A percentile compares a stretch with the other conserved stretches of the same genome.
phyloP scores from a whole-genome alignment of 257 asterid genomes.

The Phtheirospermum japonicum region DNA sequence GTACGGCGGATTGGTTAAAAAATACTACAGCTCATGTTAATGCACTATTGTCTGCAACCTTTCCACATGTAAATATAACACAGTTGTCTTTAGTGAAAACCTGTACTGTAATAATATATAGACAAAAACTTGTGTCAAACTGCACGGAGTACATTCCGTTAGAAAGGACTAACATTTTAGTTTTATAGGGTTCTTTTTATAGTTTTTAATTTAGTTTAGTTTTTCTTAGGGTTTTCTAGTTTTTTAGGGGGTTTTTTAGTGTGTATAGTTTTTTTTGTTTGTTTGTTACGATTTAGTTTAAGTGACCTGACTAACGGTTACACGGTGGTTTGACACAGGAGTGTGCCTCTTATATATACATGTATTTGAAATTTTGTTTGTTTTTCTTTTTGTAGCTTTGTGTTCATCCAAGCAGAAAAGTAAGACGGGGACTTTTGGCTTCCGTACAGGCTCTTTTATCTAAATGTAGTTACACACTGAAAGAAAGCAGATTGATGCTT shows the following conservation, averaged over 20 bases:
- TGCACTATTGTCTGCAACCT: conserved; percentile 75
- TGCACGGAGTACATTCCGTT: not conserved
- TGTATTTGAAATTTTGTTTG: conserved; percentile 5
- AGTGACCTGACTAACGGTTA: not conserved
- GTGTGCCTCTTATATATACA: not conserved
- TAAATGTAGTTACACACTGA: conserved; percentile 63
- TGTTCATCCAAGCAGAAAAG: conserved; percentile 74
- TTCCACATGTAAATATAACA: conserved; percentile 68
- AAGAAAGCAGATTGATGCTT: conserved; percentile 80
- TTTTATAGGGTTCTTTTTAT: no score
- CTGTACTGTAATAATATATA: not conserved
- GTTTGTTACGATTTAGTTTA: not conserved
- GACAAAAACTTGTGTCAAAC: no score
- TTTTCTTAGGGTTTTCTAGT: no score
- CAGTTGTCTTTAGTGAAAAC: conserved; percentile 20
- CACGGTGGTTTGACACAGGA: not conserved
- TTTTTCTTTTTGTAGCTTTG: conserved; percentile 57
- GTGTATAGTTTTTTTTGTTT: no score
- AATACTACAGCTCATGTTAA: conserved; percentile 65
- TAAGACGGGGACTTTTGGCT: conserved; percentile 62
- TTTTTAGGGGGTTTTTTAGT: no score
- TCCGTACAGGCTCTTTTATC: conserved; percentile 59
- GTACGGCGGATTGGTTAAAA: conserved; percentile 68
- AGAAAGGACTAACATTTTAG: not conserved
- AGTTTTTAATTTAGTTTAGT: no score